Conservation (phyloP, 1,139 yeast genomes). For the Scheffersomyces titani region DNA sequence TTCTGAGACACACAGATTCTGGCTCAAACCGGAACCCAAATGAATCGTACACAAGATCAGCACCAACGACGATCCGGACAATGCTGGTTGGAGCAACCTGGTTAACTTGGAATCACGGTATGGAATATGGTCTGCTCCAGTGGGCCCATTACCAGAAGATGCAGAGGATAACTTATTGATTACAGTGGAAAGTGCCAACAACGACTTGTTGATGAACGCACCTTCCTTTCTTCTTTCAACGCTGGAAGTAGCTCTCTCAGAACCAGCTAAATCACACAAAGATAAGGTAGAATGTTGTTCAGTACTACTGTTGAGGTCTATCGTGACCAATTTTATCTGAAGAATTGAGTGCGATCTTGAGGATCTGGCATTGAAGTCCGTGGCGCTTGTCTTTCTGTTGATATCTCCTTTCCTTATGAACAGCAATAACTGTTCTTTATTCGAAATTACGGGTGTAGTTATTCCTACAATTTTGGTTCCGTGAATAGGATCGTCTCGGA, state of each 20-base stretch:
- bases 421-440: constrained; percentile 60
- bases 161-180: constrained; percentile 68
- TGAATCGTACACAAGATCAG: constrained; percentile 86
- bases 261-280: constrained; percentile 93
- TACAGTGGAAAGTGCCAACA: constrained; percentile 86
- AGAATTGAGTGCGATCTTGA: constrained; percentile 92
- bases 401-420: constrained; percentile 71
- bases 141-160: constrained; percentile 17
- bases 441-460: constrained; percentile 55
- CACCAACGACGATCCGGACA: constrained; percentile 86
- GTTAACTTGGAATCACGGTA: constrained; percentile 92
- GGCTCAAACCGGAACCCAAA: constrained; percentile 39
- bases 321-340: constrained; percentile 59
- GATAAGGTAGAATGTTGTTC: constrained; percentile 68
- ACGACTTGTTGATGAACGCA: constrained; percentile 84
- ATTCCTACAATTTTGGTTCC: constrained; percentile 84
- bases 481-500: constrained; percentile 70
- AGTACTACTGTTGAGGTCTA: constrained; percentile 39
- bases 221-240: constrained; percentile 89
- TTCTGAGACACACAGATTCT: constrained; percentile 59
- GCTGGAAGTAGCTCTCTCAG: constrained; percentile 86
- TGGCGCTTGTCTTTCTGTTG: constrained; percentile 79
- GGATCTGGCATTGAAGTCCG: constrained; percentile 82
- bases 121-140: constrained; percentile 65
- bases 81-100: constrained; percentile 83